Conservation (phyloP, 2,329 filamentous ascomycete species). For the Iodosphaeria phyllophila region DNA sequence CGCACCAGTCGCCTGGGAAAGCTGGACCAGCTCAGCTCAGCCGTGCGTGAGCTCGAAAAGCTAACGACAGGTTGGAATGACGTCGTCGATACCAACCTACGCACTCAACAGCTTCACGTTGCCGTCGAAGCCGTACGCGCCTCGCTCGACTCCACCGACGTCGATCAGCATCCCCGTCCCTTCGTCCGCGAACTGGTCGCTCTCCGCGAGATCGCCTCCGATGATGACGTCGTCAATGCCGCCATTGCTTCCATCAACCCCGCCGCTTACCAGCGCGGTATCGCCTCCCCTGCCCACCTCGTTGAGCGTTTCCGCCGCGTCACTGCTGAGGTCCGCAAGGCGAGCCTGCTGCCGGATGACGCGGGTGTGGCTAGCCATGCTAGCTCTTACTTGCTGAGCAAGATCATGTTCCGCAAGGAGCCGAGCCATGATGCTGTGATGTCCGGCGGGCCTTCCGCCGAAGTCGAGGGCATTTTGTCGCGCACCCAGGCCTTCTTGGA, state of each 20-base stretch:
- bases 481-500: constrained; percentile 80
- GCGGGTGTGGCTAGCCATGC: constrained; percentile 90
- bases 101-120: constrained; percentile 90
- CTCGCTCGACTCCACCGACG: constrained; percentile 55
- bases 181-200: constrained; percentile 89
- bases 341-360: constrained; percentile 76
- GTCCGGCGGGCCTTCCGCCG: constrained; percentile 63
- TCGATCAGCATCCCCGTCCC: constrained; percentile 61
- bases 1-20: constrained; percentile 73
- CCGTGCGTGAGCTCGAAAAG: constrained; percentile 69
- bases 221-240: constrained; percentile 73
- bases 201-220: constrained; percentile 74
- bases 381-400: constrained; percentile 75
- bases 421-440: too few species aligned
- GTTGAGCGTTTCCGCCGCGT: constrained; percentile 94
- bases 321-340: constrained; percentile 82
- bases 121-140: constrained; percentile 85
- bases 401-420: constrained; percentile 91
- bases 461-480: constrained; percentile 85
- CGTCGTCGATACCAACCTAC: constrained; percentile 76
- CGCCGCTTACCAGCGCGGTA: constrained; percentile 76
- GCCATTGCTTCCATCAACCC: constrained; percentile 96
- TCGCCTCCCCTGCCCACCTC: constrained; percentile 67
- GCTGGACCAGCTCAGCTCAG: constrained; percentile 59
- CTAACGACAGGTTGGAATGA: constrained; percentile 80